These are phyloP conservation scores for Blastobotrys robertii DNA, from an alignment of 805 yeast genomes.

Conservation along the genomic window DNA sequence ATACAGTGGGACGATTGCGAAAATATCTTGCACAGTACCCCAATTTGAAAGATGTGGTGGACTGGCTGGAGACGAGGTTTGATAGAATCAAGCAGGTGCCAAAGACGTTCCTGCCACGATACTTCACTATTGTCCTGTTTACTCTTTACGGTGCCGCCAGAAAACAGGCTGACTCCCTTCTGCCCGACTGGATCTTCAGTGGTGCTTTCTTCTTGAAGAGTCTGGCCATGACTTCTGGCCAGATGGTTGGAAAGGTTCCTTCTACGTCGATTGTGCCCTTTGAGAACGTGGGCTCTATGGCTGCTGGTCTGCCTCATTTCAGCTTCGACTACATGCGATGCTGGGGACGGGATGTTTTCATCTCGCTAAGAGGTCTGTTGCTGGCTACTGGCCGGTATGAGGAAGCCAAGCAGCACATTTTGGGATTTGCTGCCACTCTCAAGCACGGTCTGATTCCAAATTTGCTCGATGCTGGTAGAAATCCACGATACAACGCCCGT, in stretches of 20 bases:
- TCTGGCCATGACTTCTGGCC: conserved; percentile 72
- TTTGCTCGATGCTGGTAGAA: conserved; percentile 81
- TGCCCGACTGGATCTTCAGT: conserved; percentile 44
- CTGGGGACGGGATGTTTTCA: conserved; percentile 97
- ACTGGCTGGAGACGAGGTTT: conserved; percentile 62
- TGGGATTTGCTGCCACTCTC: conserved; percentile 80
- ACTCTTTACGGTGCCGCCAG: conserved; percentile 77
- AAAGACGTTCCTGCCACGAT: conserved; percentile 73
- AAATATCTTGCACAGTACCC: conserved; percentile 40
- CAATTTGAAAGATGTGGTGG: conserved; percentile 45
- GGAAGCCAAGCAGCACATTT: conserved; percentile 71
- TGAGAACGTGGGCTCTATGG: conserved; percentile 56
- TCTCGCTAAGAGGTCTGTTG: conserved; percentile 73
- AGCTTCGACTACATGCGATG: conserved; percentile 87
- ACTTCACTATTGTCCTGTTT: conserved; percentile 75
- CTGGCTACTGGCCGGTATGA: conserved; percentile 69
- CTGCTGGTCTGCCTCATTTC: conserved; percentile 96
- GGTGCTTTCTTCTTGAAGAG: conserved; percentile 71
- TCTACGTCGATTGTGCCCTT: conserved; percentile 68
- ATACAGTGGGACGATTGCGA: conserved; percentile 49
- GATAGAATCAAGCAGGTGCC: conserved; percentile 60
- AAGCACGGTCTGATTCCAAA: conserved; percentile 96
- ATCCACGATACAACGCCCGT: conserved; percentile 91
- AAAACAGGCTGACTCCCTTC: conserved; percentile 48
- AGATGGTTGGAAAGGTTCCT: conserved; percentile 69